Conservation (phyloP, 1,284 basidiomycete genomes). For the Ganoderma resinaceum region DNA sequence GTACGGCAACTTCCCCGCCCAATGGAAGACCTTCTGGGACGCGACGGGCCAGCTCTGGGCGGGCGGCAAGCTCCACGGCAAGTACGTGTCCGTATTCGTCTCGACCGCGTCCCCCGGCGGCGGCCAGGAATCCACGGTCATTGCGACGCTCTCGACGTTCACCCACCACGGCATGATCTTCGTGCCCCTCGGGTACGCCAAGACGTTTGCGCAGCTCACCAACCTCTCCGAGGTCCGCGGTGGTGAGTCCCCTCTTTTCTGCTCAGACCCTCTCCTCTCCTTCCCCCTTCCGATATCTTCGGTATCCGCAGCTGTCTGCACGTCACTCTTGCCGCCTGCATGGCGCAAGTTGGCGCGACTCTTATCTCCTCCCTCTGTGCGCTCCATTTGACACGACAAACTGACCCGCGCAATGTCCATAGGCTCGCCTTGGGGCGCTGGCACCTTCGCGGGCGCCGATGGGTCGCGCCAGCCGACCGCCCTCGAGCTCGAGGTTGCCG, state of each 20-base stretch:
- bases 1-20: conserved; percentile 73
- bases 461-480: conserved; percentile 68
- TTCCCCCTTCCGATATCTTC: neutral
- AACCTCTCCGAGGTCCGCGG: conserved; percentile 74
- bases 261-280: neutral
- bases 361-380: neutral
- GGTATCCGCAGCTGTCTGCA: neutral
- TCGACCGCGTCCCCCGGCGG: conserved; percentile 72
- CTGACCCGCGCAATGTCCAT: conserved; percentile 2
- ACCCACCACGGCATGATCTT: conserved; percentile 83
- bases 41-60: conserved; percentile 83
- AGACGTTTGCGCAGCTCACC: conserved; percentile 61
- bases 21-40: conserved; percentile 87
- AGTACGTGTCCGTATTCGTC: conserved; percentile 81
- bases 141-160: conserved; percentile 75
- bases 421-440: conserved; percentile 81
- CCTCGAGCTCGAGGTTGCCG: conserved; percentile 72
- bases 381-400: neutral
- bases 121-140: conserved; percentile 76
- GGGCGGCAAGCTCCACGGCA: conserved; percentile 75
- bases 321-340: neutral
- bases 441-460: conserved; percentile 68
- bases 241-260: conserved; percentile 50
- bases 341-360: neutral
- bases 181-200: conserved; percentile 82